Conservation (phyloP, 75 land plant species). For the Adiantum capillusveneris region DNA sequence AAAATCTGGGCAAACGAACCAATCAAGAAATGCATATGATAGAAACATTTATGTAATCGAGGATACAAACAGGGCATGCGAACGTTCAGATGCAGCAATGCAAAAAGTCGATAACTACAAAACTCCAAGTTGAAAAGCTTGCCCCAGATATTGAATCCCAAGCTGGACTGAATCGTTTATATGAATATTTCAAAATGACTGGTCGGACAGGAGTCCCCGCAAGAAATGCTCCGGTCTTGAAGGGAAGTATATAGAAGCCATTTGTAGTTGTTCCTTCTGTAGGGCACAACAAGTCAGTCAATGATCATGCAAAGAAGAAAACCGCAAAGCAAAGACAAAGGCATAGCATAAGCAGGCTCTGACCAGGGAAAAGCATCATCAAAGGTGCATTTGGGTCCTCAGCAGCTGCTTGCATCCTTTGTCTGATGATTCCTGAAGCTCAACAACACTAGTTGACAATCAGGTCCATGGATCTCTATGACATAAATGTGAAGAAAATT, state of each 20-base stretch:
- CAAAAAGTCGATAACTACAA: no score
- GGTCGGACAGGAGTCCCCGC: conserved; percentile 79
- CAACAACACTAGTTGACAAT: no score
- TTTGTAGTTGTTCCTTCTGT: conserved; percentile 99
- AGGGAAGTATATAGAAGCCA: conserved; percentile 83
- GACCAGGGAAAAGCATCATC: conserved; percentile 97
- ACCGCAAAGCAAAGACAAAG: no score
- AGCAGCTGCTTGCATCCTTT: no score
- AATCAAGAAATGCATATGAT: no score
- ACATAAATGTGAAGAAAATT: no score
- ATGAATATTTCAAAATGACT: conserved; percentile 79
- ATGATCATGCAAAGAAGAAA: not conserved
- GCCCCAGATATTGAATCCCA: conserved; percentile 98
- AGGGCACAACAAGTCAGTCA: not conserved
- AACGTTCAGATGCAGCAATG: no score
- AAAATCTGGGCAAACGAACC: no score
- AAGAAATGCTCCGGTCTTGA: conserved; percentile 97
- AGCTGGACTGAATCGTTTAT: conserved; percentile 87
- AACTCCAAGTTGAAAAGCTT: not conserved
- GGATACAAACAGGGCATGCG: no score
- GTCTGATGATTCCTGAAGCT: no score
- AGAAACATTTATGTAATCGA: no score
- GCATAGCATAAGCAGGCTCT: not conserved
- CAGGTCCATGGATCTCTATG: no score
- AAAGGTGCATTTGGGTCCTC: conserved; percentile 50